Conservation (phyloP, 2,329 filamentous ascomycete genomes). For the Diplodia corticola region DNA sequence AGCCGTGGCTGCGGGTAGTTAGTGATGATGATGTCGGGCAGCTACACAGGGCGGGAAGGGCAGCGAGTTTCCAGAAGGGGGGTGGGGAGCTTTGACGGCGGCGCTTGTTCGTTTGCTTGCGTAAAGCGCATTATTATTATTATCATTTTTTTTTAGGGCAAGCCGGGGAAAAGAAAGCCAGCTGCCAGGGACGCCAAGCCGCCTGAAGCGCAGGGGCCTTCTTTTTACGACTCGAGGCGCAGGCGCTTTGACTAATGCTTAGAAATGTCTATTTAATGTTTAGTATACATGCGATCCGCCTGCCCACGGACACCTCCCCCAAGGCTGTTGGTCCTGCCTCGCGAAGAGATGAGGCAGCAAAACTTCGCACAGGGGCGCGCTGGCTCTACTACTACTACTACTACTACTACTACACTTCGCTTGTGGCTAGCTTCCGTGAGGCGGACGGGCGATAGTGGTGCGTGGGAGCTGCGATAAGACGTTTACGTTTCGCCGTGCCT, state of each 20-base stretch:
- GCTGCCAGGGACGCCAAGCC: background rate
- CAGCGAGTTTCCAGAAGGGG: background rate
- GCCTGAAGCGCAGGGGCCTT: background rate
- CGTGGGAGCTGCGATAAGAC: background rate
- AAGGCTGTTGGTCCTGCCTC: background rate
- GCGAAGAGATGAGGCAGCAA: background rate
- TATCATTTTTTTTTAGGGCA: background rate
- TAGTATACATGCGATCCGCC: constrained; percentile 11
- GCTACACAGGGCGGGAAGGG: background rate
- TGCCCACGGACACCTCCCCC: background rate
- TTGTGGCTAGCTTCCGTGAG: background rate
- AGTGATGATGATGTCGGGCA: constrained; percentile 2
- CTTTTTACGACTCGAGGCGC: background rate
- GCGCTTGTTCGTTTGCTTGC: background rate
- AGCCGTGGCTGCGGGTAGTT: constrained; percentile 4
- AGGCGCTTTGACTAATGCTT: constrained; percentile 11
- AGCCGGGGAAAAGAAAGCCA: background rate
- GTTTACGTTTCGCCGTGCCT: constrained; percentile 15
- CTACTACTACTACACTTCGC: constrained; percentile 9
- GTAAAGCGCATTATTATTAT: constrained; percentile 2
- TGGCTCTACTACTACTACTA: too few species aligned
- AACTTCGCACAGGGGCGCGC: background rate
- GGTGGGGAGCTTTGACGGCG: constrained; percentile 2
- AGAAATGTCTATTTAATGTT: constrained; percentile 17
- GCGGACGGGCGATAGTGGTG: background rate